Base-by-base conservation (phyloP, 1,284 basidiomycete species). In the Neolentinus lepideus region DNA sequence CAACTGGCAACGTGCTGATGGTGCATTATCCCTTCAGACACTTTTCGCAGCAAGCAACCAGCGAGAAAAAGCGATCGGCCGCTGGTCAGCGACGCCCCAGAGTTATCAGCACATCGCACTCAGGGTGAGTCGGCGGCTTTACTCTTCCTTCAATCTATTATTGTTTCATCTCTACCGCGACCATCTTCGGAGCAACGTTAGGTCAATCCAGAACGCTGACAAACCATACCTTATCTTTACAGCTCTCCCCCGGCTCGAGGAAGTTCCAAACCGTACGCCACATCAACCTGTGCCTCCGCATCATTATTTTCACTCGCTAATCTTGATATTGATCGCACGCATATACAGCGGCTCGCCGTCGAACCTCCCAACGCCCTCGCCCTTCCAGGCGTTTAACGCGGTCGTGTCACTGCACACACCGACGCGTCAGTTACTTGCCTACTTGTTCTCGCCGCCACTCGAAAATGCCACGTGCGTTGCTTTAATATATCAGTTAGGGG, bases 41-140 rank as follows among this genome's bases (percentile, higher is more conserved):
- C 65, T 83, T 73, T 64, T 85, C 90, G 33, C 88, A 91, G 65
- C 88, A 90, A 69, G 87, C 85, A 24, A 90, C 88, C 2, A 85
- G 79, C 67, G 86, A 90, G 73, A 88, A 88, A 76, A 90, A 90
- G 67, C 84, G 88, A 58, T 74, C 71, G 58, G 71, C 78, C 22
- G 64, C 64, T 35, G 66, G 77, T 46, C 75, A 71, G 59, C 79
- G 86, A 60, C 76, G 85, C 66, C 83, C 86, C 22, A 80, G 85
- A 62, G 79, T 83, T 62, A 68, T 79, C 51, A 78, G 73, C 58
- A 71, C 79, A 52, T 70, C 70, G 31, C 70, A 70, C 52, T 65
- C 74, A 27, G 78, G 74, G 77, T 82, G 67, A 58, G 75, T 68
- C 54, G 51, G 22, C 50, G 24, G 19, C 11, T n/a, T 24, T n/a